phyloP scores from a whole-genome alignment of 2,329 filamentous ascomycete species.

The Botrytis pseudocinerea region DNA sequence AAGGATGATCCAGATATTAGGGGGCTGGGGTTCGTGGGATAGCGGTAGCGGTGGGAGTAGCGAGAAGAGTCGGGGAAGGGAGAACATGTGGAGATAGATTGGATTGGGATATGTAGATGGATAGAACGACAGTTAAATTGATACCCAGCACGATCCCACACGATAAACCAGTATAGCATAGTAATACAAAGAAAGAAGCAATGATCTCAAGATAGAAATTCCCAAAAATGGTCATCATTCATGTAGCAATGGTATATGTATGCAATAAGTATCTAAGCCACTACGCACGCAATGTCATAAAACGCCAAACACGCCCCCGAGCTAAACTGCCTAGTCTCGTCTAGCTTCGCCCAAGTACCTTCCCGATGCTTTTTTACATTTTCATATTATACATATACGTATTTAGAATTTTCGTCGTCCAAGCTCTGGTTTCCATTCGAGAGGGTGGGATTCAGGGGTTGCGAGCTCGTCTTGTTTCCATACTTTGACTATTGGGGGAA shows the following conservation, averaged over 20 bases:
- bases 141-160: not conserved
- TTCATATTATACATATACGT: slow-evolving; percentile 2
- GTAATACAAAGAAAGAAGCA: not conserved
- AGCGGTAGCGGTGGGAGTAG: not conserved
- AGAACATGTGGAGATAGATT: not conserved
- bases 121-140: not conserved
- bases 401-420: slow-evolving; percentile 71
- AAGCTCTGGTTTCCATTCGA: slow-evolving; percentile 87
- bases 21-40: slow-evolving; percentile 44
- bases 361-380: not conserved
- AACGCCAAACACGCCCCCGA: slow-evolving; percentile 6
- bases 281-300: not conserved
- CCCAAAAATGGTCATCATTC: not conserved
- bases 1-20: slow-evolving; percentile 85
- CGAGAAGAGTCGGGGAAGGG: not conserved
- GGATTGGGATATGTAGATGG: not conserved
- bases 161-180: too few species aligned
- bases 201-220: not conserved
- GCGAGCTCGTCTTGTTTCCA: slow-evolving; percentile 94
- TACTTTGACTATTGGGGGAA: slow-evolving; percentile 67
- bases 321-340: not conserved
- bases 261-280: not conserved
- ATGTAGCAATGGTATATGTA: slow-evolving; percentile 2
- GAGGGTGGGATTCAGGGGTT: slow-evolving; percentile 84
- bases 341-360: not conserved